These are phyloP conservation scores for Umbelopsis sp. DNA, from an alignment of 192 early-diverging fungal species.

Conservation along the genomic window DNA sequence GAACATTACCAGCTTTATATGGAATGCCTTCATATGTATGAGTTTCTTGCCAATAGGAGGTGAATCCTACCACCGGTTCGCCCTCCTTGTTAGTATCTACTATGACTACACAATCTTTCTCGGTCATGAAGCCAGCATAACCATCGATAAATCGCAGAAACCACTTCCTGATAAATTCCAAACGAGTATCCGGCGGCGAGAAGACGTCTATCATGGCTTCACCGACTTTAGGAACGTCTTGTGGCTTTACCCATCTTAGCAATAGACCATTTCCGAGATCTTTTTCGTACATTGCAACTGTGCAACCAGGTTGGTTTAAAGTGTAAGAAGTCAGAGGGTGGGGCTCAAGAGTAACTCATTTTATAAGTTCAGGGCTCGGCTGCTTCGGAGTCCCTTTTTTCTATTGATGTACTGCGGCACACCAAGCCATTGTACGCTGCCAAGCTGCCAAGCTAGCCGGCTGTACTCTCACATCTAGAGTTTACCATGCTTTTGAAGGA, in stretches of 20 bases:
- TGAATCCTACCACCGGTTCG: not conserved
- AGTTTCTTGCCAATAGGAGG: conserved; percentile 4
- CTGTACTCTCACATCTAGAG: too few relatives aligned
- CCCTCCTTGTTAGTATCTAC: conserved; percentile 2
- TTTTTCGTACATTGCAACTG: not conserved
- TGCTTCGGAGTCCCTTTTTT: too few relatives aligned
- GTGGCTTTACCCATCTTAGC: not conserved
- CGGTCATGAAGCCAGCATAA: not conserved
- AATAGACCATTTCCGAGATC: conserved; percentile 11
- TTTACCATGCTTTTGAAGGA: too few relatives aligned
- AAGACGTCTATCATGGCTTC: conserved; percentile 3
- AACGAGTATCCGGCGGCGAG: not conserved
- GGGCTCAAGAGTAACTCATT: too few relatives aligned
- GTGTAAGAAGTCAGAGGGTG: not conserved
- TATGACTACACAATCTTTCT: not conserved
- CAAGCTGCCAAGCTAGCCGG: too few relatives aligned
- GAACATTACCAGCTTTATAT: not conserved
- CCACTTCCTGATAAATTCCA: not conserved
- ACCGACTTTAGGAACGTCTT: conserved; percentile 2
- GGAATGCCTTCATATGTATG: conserved; percentile 10
- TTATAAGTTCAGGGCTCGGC: too few relatives aligned
- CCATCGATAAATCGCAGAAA: not conserved
- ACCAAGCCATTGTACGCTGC: too few relatives aligned
- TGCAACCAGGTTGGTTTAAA: not conserved
- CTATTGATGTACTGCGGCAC: too few relatives aligned